Base-by-base conservation (phyloP, 768 basidiomycete genomes). In the Lentinula lateritia region DNA sequence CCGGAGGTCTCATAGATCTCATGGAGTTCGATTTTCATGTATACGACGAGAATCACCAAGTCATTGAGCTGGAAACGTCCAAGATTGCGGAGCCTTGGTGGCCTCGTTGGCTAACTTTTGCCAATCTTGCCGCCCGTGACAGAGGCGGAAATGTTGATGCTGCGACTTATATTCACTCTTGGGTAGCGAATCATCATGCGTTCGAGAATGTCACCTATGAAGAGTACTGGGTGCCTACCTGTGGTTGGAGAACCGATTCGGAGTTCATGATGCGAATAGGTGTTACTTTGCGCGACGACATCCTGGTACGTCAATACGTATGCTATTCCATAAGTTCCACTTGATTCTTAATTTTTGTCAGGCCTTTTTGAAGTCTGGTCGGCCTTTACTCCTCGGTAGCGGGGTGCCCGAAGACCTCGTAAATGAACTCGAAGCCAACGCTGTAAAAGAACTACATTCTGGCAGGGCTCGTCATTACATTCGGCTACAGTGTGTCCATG, bases 11-110 rank as follows among this genome's bases (percentile, higher is more conserved):
- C 35, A 69, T 90, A 61, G 78, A 87, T 55, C 63, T 91, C 15
- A 74, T 81, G 58, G 91, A 93, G 73, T 89, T 84, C 67, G 88
- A 89, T 56, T 92, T 89, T 67, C 69, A 73, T 61, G 74, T 83
- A n/a, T 85, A 89, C 65, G 87, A 85, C 64, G 61, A 61, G 16
- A 72, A 87, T 61, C 78, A 78, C 64, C 69, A 69, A 20, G 77
- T 75, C 3, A 71, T 87, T 43, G 67, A 78, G n/a, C 66, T 76
- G 1, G 76, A 76, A 6, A 74, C 78, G 0, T 73, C 79, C 36
- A 67, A 76, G 52, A 68, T 83, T 41, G 74, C 72, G 3, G 75
- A 76, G 6, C 85, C 88, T 0, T 89, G 84, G 83, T 74, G 83
- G 63, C 76, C 86, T 15, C 82, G 83, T 13, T 90, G 85, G 83